phyloP scores from a whole-genome alignment of 192 early-diverging fungal genomes.

The Spizellomyces sp. region DNA sequence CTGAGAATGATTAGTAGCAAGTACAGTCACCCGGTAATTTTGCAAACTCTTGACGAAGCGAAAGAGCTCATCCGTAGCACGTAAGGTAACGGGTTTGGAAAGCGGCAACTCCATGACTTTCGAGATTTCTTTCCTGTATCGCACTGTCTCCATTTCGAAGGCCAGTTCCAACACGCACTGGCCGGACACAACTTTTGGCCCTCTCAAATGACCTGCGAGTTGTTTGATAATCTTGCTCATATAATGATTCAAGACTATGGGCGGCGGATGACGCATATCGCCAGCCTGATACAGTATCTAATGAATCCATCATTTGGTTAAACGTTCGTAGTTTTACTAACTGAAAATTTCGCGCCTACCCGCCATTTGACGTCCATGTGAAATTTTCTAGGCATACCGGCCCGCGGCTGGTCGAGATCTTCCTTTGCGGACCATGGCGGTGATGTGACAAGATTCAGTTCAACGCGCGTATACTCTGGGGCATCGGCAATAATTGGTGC shows the following conservation, averaged over 20 bases:
- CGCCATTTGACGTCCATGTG: slow-evolving; percentile 33
- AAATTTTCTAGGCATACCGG: slow-evolving; percentile 7
- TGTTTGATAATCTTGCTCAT: slow-evolving; percentile 19
- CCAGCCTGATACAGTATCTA: slow-evolving; percentile 19
- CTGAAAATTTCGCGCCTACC: slow-evolving; percentile 1
- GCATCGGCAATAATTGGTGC: slow-evolving; percentile 19
- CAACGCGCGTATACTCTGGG: slow-evolving; percentile 32
- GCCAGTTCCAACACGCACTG: slow-evolving; percentile 1
- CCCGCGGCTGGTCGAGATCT: slow-evolving; percentile 3
- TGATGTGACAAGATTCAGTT: slow-evolving; percentile 19
- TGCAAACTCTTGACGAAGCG: slow-evolving; percentile 14
- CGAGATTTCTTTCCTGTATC: slow-evolving; percentile 22
- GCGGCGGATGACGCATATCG: slow-evolving; percentile 3
- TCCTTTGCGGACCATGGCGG: slow-evolving; percentile 21
- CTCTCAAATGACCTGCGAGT: slow-evolving; percentile 11
- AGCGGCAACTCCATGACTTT: slow-evolving; percentile 1
- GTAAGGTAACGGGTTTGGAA: slow-evolving; percentile 12
- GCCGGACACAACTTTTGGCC: background rate
- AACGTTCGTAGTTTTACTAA: background rate
- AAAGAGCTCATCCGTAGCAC: slow-evolving; percentile 16
- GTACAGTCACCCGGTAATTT: slow-evolving; percentile 15
- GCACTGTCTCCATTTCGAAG: slow-evolving; percentile 29
- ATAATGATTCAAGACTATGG: slow-evolving; percentile 15
- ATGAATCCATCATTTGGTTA: background rate
- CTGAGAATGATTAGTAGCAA: slow-evolving; percentile 7